Evolutionary conservation across 108 stramenopile genomes (phyloP).

Genomic region (Skeletonema costatum): DNA sequence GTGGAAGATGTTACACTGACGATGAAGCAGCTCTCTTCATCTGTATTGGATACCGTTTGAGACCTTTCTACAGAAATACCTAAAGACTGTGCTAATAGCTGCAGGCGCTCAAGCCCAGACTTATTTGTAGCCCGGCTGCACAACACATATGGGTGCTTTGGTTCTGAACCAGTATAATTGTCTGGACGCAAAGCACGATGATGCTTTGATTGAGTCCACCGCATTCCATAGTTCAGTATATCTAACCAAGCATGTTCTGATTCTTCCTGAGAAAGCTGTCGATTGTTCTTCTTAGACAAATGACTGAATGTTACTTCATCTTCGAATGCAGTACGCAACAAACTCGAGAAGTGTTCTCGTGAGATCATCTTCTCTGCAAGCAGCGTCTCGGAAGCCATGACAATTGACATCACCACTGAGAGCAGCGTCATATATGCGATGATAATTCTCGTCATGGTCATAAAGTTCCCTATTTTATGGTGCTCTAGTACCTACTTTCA

Average conservation of each 20-base stretch:
- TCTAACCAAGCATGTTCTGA: conserved; percentile 12
- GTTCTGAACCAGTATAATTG: not conserved
- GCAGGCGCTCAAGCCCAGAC: conserved; percentile 25
- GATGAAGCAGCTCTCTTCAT: conserved; percentile 40
- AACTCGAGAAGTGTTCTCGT: not conserved
- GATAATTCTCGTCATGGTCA: not conserved
- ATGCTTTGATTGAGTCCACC: not conserved
- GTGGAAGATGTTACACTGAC: conserved; percentile 16
- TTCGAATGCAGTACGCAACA: conserved; percentile 18
- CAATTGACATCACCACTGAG: not conserved
- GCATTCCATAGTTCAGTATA: conserved; percentile 27
- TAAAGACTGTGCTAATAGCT: conserved; percentile 8
- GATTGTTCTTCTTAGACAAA: not conserved
- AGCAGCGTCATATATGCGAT: not conserved
- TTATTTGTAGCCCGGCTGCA: conserved; percentile 24
- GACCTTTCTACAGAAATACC: not conserved
- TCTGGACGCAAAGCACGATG: conserved; percentile 5
- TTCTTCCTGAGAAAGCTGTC: not conserved
- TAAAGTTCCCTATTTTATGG: not conserved
- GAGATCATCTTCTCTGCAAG: not conserved
- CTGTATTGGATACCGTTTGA: conserved; percentile 37
- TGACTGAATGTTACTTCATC: conserved; percentile 16
- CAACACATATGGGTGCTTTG: conserved; percentile 22
- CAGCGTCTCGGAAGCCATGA: not conserved
- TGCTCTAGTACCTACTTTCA: too few species aligned